Percentiles rank a stretch among this genome's conserved stretches.
Conservation (phyloP, 345 rosid genomes). For the Salix dunnii region DNA sequence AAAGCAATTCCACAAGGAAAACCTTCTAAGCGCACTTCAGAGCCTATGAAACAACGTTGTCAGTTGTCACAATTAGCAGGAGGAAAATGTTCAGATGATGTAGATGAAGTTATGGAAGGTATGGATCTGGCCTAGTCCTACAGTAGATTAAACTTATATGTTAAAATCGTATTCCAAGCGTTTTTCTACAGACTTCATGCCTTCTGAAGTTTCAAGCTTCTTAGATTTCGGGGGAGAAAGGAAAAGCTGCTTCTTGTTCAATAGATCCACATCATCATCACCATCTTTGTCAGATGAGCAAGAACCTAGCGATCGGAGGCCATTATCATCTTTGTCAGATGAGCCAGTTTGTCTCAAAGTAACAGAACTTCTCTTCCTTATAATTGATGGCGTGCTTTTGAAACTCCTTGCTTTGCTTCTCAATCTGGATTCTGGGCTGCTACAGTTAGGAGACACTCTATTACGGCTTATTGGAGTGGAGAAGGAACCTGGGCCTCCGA, state of each 20-base stretch:
- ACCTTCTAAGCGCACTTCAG: too few species aligned
- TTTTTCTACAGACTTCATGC: conserved; percentile 5
- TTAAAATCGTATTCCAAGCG: conserved; percentile 20
- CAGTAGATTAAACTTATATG: background rate
- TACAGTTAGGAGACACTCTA: background rate
- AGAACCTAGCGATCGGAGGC: background rate
- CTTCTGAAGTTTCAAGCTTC: conserved; percentile 10
- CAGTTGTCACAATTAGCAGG: too few species aligned
- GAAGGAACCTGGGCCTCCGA: background rate
- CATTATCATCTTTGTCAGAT: too few species aligned
- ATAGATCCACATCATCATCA: background rate
- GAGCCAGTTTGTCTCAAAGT: background rate
- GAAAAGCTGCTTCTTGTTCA: conserved; percentile 3
- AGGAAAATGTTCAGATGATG: too few species aligned
- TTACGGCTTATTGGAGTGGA: background rate
- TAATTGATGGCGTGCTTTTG: conserved; percentile 12
- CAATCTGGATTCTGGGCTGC: conserved; percentile 11
- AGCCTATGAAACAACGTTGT: background rate
- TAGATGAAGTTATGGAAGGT: background rate
- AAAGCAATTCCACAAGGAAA: too few species aligned
- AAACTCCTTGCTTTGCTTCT: conserved; percentile 14
- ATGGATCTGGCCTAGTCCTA: background rate
- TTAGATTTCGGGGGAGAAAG: conserved; percentile 16
- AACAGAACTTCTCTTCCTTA: conserved; percentile 11
- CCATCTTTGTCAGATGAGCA: background rate